These are phyloP conservation scores for Cicer judaicum DNA, from an alignment of 306 rosid species.

Conservation along the genomic window DNA sequence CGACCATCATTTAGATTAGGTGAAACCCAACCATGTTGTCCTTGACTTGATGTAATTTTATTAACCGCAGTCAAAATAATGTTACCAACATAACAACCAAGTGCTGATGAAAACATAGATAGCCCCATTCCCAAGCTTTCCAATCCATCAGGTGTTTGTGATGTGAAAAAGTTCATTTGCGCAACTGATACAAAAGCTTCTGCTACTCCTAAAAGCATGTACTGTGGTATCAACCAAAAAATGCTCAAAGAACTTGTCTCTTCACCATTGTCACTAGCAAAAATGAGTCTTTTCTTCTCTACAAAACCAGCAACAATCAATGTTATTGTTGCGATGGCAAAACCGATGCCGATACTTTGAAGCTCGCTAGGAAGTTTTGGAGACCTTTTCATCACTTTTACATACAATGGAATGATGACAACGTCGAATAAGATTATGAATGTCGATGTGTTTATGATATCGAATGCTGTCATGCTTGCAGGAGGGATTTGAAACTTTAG, in stretches of 20 bases:
- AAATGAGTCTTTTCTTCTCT: conserved; percentile 48
- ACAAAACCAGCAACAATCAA: conserved; percentile 57
- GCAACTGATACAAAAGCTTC: conserved; percentile 65
- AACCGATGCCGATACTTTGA: conserved; percentile 58
- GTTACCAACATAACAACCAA: conserved; percentile 64
- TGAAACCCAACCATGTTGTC: conserved; percentile 68
- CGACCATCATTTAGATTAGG: conserved; percentile 68
- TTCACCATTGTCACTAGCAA: conserved; percentile 37
- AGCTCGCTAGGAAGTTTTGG: conserved; percentile 58
- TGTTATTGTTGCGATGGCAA: conserved; percentile 48
- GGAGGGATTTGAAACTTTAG: conserved; percentile 60
- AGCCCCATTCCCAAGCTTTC: conserved; percentile 65
- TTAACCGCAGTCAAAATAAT: conserved; percentile 55
- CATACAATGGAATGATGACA: conserved; percentile 48
- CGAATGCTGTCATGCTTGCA: conserved; percentile 65
- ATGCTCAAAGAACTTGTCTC: conserved; percentile 61
- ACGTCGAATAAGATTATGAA: conserved; percentile 56
- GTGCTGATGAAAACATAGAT: conserved; percentile 62
- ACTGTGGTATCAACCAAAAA: conserved; percentile 67
- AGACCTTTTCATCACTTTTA: conserved; percentile 43
- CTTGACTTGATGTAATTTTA: conserved; percentile 53
- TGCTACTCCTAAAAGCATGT: conserved; percentile 56
- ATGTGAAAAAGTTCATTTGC: conserved; percentile 66
- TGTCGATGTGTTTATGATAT: conserved; percentile 58
- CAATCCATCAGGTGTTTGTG: conserved; percentile 60